phyloP scores from a whole-genome alignment of 139 green algal species.

The Chlamydomonas sphaeroides region DNA sequence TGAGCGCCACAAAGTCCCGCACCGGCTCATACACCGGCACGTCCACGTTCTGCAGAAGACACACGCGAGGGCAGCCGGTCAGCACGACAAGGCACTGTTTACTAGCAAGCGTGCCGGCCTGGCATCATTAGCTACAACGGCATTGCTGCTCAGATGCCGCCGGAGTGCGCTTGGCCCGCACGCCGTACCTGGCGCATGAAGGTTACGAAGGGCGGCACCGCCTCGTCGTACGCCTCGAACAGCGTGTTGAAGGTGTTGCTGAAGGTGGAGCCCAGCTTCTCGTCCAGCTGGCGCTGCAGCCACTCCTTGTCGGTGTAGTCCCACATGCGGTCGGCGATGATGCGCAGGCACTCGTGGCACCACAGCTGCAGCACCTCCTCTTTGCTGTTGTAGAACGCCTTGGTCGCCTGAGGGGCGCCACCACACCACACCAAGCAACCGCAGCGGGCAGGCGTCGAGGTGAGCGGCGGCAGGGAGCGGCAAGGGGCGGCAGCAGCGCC shows the following conservation, averaged over 20 bases:
- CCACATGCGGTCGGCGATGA: conserved; percentile 87
- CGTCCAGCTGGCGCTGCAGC: conserved; percentile 76
- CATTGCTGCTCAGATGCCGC: too few species aligned
- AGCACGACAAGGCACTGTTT: too few species aligned
- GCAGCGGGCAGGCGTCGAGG: too few species aligned
- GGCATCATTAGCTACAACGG: too few species aligned
- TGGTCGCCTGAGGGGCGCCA: conserved; percentile 19
- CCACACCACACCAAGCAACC: too few species aligned
- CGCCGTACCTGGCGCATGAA: conserved; percentile 78
- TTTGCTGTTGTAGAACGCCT: conserved; percentile 83
- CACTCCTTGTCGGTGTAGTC: conserved; percentile 69
- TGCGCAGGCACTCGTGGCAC: conserved; percentile 82
- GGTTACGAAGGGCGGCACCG: conserved; percentile 78
- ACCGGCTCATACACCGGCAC: conserved; percentile 84
- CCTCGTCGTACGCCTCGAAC: conserved; percentile 67
- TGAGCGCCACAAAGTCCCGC: conserved; percentile 69
- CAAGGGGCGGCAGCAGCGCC: too few species aligned
- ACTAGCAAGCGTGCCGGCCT: too few species aligned
- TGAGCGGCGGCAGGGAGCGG: too few species aligned
- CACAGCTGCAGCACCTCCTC: conserved; percentile 87
- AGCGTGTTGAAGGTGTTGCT: conserved; percentile 61
- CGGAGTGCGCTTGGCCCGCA: too few species aligned
- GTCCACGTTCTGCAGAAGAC: conserved; percentile 60
- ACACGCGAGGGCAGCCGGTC: neutral
- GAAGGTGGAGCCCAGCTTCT: conserved; percentile 70